Base-by-base conservation (phyloP, 1,139 yeast genomes). In the Candida sp. region DNA sequence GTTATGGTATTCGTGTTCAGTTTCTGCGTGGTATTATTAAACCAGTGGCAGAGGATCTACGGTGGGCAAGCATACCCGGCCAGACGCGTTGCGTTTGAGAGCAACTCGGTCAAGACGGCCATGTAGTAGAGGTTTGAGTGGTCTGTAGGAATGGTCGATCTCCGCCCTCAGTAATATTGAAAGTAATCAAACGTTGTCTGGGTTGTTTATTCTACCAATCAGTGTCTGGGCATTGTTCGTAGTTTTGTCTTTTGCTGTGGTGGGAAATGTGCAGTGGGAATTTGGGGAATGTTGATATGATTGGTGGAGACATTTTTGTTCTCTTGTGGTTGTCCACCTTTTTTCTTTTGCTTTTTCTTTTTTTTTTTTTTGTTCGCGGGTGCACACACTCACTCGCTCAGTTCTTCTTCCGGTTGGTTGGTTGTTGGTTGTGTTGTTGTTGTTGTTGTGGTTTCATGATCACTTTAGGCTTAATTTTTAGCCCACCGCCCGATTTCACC, bases 351-450 rank as follows among this genome's bases (percentile, higher is more conserved):
- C 8, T 28, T 25, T 40, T 7, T 12, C 12, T 25, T 27, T 25
- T 40, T 40, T 40, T 40, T 34, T 42, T 44, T 34, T 44, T 25
- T 40, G 33, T 23, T 28, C 43, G 2, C 34, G 27, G n/a, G 7
- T 17, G n/a, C 42, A 39, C 42, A 26, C 42, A 39, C 42, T 4
- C 11, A 5, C 31, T 3, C 31, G 31, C 31, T 28, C 17, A 17
- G 17, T 17, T 17, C 2, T 2, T 17, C 2, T 4, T 25, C 9
- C 41, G 8, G 35, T 32, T 34, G 17, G 8, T 34, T 34, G 23
- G 23, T 5, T 34, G n/a, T 32, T 32, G 35, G 7, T 32, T 32
- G 11, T n/a, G n/a, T n/a, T n/a, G n/a, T n/a, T 17, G 17, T 32
- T 32, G 23, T 34, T 34, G 38, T 34, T 34, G 38, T 34, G 38